phyloP scores from a whole-genome alignment of 805 yeast genomes.

The Kuraishia borneana region DNA sequence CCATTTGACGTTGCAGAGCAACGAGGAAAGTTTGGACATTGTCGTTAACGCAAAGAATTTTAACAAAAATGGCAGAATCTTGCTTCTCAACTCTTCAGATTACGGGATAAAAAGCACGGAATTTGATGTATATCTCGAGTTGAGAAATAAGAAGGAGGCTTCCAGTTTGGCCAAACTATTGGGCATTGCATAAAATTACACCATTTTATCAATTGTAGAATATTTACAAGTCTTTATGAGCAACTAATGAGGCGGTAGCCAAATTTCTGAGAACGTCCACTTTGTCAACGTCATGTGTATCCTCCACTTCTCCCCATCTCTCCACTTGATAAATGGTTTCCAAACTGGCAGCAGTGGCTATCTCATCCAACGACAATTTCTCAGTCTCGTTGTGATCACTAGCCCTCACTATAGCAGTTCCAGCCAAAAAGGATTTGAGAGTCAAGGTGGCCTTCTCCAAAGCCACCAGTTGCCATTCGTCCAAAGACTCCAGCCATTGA shows the following conservation, averaged over 20 bases:
- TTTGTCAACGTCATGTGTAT: constrained; percentile 95
- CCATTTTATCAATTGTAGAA: too few relatives aligned
- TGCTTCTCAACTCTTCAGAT: constrained; percentile 8
- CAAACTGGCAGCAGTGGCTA: constrained; percentile 66
- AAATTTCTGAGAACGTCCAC: constrained; percentile 79
- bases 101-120: constrained; percentile 3
- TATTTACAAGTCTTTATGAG: constrained; percentile 14
- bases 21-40: constrained; percentile 4
- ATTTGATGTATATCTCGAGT: background rate
- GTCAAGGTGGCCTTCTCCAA: constrained; percentile 83
- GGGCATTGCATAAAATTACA: too few relatives aligned
- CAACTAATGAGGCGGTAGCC: constrained; percentile 62
- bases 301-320: constrained; percentile 98
- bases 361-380: constrained; percentile 46
- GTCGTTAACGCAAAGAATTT: constrained; percentile 6
- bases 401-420: constrained; percentile 53
- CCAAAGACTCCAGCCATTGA: constrained; percentile 52
- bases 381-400: constrained; percentile 14
- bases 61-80: constrained; percentile 3
- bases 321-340: constrained; percentile 80
- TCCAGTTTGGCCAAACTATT: background rate
- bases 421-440: constrained; percentile 80
- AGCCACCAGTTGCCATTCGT: constrained; percentile 73
- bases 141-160: background rate
- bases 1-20: background rate